Percentiles rank a stretch among this genome's conserved stretches.
phyloP scores from a whole-genome alignment of 768 basidiomycete species.

The Mrakia hoshinonis region DNA sequence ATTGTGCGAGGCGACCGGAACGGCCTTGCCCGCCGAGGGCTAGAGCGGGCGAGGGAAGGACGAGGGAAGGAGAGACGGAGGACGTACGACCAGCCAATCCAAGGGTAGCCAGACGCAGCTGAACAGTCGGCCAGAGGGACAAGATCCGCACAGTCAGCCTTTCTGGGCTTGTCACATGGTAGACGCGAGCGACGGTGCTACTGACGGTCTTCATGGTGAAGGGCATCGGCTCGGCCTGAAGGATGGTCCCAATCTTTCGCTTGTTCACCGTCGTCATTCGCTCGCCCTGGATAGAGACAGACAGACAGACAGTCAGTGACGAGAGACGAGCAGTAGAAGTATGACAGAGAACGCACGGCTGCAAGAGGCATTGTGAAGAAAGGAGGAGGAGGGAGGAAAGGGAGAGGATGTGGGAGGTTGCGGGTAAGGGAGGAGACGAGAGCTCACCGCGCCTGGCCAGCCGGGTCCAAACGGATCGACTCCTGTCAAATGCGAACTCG shows the following conservation, averaged over 20 bases:
- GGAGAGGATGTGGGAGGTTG: too few relatives aligned
- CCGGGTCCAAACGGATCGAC: too few relatives aligned
- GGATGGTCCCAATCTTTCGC: neutral
- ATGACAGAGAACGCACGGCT: neutral
- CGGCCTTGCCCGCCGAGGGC: too few relatives aligned
- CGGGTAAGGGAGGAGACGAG: neutral
- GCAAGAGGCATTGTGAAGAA: neutral
- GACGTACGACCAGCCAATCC: neutral
- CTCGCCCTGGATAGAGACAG: neutral
- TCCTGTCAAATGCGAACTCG: too few relatives aligned
- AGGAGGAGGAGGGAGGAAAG: too few relatives aligned
- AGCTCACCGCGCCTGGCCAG: too few relatives aligned
- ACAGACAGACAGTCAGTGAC: neutral
- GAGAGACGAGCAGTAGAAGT: neutral
- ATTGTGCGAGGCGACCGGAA: too few relatives aligned
- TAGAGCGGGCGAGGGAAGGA: neutral
- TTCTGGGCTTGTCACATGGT: neutral
- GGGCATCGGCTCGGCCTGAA: neutral
- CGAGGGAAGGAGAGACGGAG: neutral
- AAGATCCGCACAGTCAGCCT: neutral
- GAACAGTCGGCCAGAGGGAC: neutral
- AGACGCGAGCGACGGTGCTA: neutral
- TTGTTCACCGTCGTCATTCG: neutral
- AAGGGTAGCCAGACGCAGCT: conserved; percentile 1
- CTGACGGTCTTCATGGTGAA: conserved; percentile 7